Conservation (phyloP, 768 basidiomycete genomes). For the Chlorophyllum brunneum region DNA sequence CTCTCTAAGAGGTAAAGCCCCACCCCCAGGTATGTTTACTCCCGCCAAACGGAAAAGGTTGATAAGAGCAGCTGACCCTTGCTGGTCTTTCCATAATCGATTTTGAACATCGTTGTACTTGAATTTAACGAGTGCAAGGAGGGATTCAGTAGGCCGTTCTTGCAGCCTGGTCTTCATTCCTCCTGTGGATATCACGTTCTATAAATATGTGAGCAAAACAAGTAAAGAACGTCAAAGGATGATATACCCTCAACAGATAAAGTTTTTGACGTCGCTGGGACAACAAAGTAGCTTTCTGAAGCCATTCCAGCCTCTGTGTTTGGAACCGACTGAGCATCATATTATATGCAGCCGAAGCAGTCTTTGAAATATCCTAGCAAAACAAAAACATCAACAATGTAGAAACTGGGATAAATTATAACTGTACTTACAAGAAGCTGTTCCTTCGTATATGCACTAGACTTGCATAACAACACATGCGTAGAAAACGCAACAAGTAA, state of each 20-base stretch:
- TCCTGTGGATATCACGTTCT: no score
- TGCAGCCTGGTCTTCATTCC: no score
- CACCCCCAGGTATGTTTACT: no score
- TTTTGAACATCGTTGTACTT: no score
- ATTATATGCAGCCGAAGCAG: not conserved
- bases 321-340: conserved; percentile 6
- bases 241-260: not conserved
- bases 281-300: not conserved
- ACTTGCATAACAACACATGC: conserved; percentile 38
- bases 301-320: not conserved
- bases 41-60: no score
- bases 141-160: no score
- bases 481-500: conserved; percentile 49
- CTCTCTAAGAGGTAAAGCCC: no score
- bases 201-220: not conserved
- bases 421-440: not conserved
- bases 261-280: not conserved
- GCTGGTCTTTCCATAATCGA: no score
- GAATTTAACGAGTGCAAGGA: no score
- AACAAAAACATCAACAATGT: not conserved
- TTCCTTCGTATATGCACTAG: conserved; percentile 7
- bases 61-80: no score
- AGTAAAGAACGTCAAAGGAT: not conserved
- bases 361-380: not conserved
- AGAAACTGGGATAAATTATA: not conserved